Evolutionary conservation across 768 basidiomycete species (phyloP).

Genomic region (Chalciporus piperatus): DNA sequence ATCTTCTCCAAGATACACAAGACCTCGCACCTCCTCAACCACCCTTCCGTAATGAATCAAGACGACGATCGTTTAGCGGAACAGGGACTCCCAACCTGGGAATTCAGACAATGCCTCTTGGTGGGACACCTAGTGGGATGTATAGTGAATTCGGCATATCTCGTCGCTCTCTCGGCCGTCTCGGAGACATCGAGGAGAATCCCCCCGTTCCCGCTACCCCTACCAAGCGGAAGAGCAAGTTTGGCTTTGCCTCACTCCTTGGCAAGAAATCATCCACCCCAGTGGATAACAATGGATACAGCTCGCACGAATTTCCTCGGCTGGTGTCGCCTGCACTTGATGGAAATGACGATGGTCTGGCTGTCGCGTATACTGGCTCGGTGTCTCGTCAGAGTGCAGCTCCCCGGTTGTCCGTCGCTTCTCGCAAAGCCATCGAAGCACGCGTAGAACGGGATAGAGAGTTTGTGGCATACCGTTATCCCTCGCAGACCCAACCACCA

Average conservation of each 20-base stretch:
- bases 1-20: slow-evolving; percentile 39
- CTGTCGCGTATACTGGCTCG: slow-evolving; percentile 47
- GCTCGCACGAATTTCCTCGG: slow-evolving; percentile 47
- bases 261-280: slow-evolving; percentile 46
- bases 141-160: slow-evolving; percentile 78
- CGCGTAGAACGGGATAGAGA: slow-evolving; percentile 83
- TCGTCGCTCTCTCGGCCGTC: slow-evolving; percentile 50
- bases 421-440: slow-evolving; percentile 71
- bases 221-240: slow-evolving; percentile 69
- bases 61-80: slow-evolving; percentile 79
- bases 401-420: slow-evolving; percentile 60
- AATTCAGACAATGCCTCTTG: slow-evolving; percentile 49
- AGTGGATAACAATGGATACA: slow-evolving; percentile 32
- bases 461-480: slow-evolving; percentile 86
- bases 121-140: slow-evolving; percentile 35
- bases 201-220: slow-evolving; percentile 32
- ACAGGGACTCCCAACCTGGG: slow-evolving; percentile 52
- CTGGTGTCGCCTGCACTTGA: slow-evolving; percentile 44
- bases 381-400: slow-evolving; percentile 50
- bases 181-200: slow-evolving; percentile 31
- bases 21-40: slow-evolving; percentile 62
- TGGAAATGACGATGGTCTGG: slow-evolving; percentile 46
- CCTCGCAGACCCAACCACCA: slow-evolving; percentile 65
- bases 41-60: slow-evolving; percentile 58
- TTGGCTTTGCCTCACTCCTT: slow-evolving; percentile 65